phyloP scores from a whole-genome alignment of 805 yeast species.

The Yarrowia sp. region DNA sequence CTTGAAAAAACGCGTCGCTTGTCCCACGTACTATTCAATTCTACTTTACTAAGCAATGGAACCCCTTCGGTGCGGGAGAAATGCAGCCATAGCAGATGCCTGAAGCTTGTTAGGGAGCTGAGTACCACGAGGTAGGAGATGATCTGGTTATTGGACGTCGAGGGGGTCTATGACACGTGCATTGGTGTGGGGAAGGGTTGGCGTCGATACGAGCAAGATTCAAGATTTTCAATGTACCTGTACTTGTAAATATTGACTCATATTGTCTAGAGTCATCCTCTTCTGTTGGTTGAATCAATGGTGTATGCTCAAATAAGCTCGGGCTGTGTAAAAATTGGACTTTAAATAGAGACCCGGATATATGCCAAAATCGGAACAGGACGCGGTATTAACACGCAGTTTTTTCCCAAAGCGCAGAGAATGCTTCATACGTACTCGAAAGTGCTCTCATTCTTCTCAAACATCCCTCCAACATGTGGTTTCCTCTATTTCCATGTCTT shows the following conservation, averaged over 20 bases:
- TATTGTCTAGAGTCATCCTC: neutral
- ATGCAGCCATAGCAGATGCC: neutral
- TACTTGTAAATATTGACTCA: conserved; percentile 10
- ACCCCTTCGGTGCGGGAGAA: too few species aligned
- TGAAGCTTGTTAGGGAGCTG: neutral
- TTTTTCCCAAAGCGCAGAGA: too few species aligned
- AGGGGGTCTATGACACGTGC: neutral
- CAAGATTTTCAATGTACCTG: neutral
- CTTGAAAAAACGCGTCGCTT: too few species aligned
- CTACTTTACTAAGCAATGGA: too few species aligned
- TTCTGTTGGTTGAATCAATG: neutral
- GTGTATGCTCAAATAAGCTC: conserved; percentile 2
- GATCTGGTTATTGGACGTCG: neutral
- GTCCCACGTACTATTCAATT: too few species aligned
- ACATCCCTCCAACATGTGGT: too few species aligned
- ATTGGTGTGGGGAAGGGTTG: neutral
- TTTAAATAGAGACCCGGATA: neutral
- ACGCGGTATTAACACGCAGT: too few species aligned
- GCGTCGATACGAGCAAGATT: neutral
- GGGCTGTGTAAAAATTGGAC: conserved; percentile 7
- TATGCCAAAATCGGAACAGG: too few species aligned
- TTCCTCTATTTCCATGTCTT: too few species aligned
- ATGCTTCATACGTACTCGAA: too few species aligned
- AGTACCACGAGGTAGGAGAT: neutral
- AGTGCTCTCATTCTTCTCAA: too few species aligned